A percentile compares a stretch with the other conserved stretches of the same genome.
Conservation (phyloP, 2,329 filamentous ascomycete genomes). For the Fusarium duplospermum region DNA sequence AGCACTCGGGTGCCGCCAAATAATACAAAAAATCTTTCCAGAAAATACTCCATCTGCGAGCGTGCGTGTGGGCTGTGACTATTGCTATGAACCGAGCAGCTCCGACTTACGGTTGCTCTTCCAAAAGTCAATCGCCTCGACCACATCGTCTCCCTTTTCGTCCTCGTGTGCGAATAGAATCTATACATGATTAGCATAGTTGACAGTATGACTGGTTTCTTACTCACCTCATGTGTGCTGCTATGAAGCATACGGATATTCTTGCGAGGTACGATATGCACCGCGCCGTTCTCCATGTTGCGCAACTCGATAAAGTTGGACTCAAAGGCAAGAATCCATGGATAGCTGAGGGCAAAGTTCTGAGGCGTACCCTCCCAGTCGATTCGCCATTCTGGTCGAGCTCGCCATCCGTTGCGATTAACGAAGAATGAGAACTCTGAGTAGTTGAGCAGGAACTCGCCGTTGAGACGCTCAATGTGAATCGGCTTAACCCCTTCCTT, state of each 20-base stretch:
- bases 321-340: slow-evolving; percentile 97
- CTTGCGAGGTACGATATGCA: slow-evolving; percentile 95
- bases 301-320: slow-evolving; percentile 97
- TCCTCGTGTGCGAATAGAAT: slow-evolving; percentile 98
- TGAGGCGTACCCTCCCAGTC: slow-evolving; percentile 96
- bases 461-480: slow-evolving; percentile 95
- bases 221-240: slow-evolving; percentile 89
- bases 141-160: slow-evolving; percentile 90
- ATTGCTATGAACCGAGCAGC: slow-evolving; percentile 43
- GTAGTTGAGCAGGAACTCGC: slow-evolving; percentile 97
- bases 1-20: slow-evolving; percentile 32
- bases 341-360: slow-evolving; percentile 93
- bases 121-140: slow-evolving; percentile 98
- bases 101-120: slow-evolving; percentile 70
- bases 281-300: slow-evolving; percentile 92
- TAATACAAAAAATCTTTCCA: slow-evolving; percentile 47
- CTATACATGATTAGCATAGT: slow-evolving; percentile 60
- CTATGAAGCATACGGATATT: slow-evolving; percentile 98
- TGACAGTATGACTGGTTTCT: neutral
- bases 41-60: slow-evolving; percentile 38
- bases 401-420: slow-evolving; percentile 97
- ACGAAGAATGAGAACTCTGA: slow-evolving; percentile 99
- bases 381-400: slow-evolving; percentile 95
- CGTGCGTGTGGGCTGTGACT: neutral
- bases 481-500: slow-evolving; percentile 95